Base-by-base conservation (phyloP, 2,329 filamentous ascomycete species). In the Elsinoe australis region DNA sequence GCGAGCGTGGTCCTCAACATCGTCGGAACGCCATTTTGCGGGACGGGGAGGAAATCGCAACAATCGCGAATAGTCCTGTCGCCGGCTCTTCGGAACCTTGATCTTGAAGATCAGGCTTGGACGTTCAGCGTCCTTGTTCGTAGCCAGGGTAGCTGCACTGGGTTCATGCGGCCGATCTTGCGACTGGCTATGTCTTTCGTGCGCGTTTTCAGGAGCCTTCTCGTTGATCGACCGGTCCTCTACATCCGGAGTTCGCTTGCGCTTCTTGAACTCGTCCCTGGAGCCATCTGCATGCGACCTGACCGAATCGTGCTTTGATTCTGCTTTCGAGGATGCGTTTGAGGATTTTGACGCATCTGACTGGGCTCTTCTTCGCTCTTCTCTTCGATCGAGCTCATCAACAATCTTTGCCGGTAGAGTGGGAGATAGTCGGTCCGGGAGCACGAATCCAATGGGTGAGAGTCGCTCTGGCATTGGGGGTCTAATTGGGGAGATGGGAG, bases 361-460 rank as follows among this genome's bases (percentile, higher is more conserved):
- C 31, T 44, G 49, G 51, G 51, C 50, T 21, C 35, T 52, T 39
- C 34, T 56, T 47, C 67, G 56, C 17, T 44, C 39, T 15, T 52
- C 47, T 5, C 53, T 48, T 28, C 69, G 64, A 50, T 68, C 67
- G 19, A 80, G 59, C 49, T 76, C 72, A 49, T 70, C 72, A 54
- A 75, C 72, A 35, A 80, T 70, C 47, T 71, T 72, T 2, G 72
- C 67, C 5, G 76, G 76, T 3, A 80, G 64, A 10, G 74, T 77
- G 3, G 76, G 76, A 3, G 77, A 80, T n/a, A 80, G 62, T 28
- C 78, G 67, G 7, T 69, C 67, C 8, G 76, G 76, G 6, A 53
- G 47, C 21, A 44, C 26, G 24, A 22, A 36, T 4, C 45, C 45
- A 12, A 42, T 26, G 7, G 48, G 31, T 6, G 35, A 47, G 26